These are phyloP conservation scores for Pseudogymnoascus sp. DNA, from an alignment of 2,329 filamentous ascomycete genomes.

Conservation along the genomic window DNA sequence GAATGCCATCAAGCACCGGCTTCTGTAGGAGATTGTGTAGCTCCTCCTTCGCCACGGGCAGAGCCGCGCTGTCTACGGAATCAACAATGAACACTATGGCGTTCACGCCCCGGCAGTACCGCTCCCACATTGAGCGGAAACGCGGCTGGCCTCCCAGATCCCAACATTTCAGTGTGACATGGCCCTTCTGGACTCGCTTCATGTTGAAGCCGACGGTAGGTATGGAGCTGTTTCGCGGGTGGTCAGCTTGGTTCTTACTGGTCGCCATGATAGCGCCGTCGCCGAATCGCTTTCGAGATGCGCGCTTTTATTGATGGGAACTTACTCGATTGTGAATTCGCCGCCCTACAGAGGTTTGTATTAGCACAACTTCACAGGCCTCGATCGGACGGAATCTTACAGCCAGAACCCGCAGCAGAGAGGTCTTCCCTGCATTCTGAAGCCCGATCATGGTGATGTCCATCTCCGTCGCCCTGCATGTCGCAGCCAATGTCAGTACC, in stretches of 20 bases:
- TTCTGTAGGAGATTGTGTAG: slow-evolving; percentile 84
- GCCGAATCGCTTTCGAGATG: slow-evolving; percentile 8
- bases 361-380: slow-evolving; percentile 14
- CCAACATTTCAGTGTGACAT: slow-evolving; percentile 99
- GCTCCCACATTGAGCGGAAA: slow-evolving; percentile 98
- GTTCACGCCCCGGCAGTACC: slow-evolving; percentile 95
- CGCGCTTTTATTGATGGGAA: slow-evolving; percentile 24
- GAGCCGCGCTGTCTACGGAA: slow-evolving; percentile 74
- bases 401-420: slow-evolving; percentile 83
- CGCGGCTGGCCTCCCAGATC: slow-evolving; percentile 94
- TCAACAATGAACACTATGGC: slow-evolving; percentile 98
- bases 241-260: slow-evolving; percentile 30
- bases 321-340: slow-evolving; percentile 98
- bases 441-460: slow-evolving; percentile 98
- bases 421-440: slow-evolving; percentile 98
- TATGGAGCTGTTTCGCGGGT: slow-evolving; percentile 66
- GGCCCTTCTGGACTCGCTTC: slow-evolving; percentile 94
- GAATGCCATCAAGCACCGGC: slow-evolving; percentile 78
- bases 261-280: not conserved
- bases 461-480: slow-evolving; percentile 89
- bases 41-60: slow-evolving; percentile 84
- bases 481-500: slow-evolving; percentile 11
- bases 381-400: slow-evolving; percentile 51
- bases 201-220: slow-evolving; percentile 99
- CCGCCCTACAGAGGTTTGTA: slow-evolving; percentile 59